These are phyloP conservation scores for Fusarium phyllophilum DNA, from an alignment of 2,329 filamentous ascomycete genomes.

Conservation along the genomic window DNA sequence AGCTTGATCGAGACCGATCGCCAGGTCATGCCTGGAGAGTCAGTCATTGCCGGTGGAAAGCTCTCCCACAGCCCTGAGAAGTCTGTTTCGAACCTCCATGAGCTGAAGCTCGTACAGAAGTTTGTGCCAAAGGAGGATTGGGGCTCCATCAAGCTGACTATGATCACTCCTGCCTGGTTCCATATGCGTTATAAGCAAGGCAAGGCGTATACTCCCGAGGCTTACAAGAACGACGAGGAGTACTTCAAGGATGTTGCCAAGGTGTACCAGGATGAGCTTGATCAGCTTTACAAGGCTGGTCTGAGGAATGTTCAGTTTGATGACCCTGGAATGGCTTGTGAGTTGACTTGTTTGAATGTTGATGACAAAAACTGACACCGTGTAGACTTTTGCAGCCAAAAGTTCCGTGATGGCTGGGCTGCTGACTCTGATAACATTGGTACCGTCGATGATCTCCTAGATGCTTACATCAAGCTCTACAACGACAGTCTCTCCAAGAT, in stretches of 20 bases:
- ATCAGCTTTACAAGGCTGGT: conserved; percentile 69
- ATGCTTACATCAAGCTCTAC: conserved; percentile 80
- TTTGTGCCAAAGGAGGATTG: conserved; percentile 59
- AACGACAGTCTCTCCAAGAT: conserved; percentile 74
- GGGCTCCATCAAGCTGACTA: conserved; percentile 63
- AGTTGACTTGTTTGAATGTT: conserved; percentile 38
- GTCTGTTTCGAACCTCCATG: conserved; percentile 60
- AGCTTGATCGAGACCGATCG: conserved; percentile 62
- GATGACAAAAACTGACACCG: not conserved
- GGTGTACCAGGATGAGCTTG: conserved; percentile 72
- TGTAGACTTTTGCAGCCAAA: conserved; percentile 77
- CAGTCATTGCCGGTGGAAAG: conserved; percentile 62
- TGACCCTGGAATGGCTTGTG: conserved; percentile 74
- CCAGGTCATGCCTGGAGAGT: conserved; percentile 66
- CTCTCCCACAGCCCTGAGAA: conserved; percentile 55
- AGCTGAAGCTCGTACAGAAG: conserved; percentile 59
- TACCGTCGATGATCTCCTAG: conserved; percentile 74
- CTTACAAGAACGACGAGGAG: conserved; percentile 52
- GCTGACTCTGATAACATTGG: conserved; percentile 74
- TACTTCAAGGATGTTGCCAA: conserved; percentile 74
- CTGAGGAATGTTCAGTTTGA: conserved; percentile 75
- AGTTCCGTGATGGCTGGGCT: conserved; percentile 76
- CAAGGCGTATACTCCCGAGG: conserved; percentile 42
- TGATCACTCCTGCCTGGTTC: conserved; percentile 62
- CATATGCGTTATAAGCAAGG: conserved; percentile 45